A percentile compares a stretch with the other conserved stretches of the same genome.
Evolutionary conservation across 2,329 filamentous ascomycete species (phyloP).

Genomic region (Colletotrichum zoysiae): DNA sequence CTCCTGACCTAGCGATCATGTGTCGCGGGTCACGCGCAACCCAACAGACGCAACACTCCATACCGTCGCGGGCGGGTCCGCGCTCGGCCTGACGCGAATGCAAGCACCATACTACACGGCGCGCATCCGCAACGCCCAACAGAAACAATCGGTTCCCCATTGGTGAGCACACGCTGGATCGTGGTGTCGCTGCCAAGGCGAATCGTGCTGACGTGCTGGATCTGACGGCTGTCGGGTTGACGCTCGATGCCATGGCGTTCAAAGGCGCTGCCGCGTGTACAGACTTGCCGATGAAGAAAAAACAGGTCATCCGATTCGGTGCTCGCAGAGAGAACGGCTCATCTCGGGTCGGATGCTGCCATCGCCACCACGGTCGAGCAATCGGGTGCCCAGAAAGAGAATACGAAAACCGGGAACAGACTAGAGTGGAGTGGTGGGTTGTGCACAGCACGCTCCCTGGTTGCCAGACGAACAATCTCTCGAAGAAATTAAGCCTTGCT

Average conservation of each 20-base stretch:
- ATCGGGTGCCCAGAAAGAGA: neutral
- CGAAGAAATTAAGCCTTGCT: neutral
- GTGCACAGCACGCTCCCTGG: neutral
- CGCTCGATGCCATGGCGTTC: slow-evolving; percentile 22
- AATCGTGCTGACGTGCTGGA: slow-evolving; percentile 14
- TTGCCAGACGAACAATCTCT: slow-evolving; percentile 1
- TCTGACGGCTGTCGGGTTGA: slow-evolving; percentile 11
- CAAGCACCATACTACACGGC: slow-evolving; percentile 46
- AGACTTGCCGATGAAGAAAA: neutral
- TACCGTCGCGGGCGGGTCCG: slow-evolving; percentile 54
- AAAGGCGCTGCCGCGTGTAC: slow-evolving; percentile 9
- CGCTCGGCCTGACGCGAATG: slow-evolving; percentile 44
- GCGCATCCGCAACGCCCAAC: slow-evolving; percentile 56
- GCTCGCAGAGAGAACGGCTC: slow-evolving; percentile 6
- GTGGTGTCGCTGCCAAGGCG: slow-evolving; percentile 7
- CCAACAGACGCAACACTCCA: slow-evolving; percentile 50
- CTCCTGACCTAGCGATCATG: slow-evolving; percentile 53
- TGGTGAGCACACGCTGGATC: slow-evolving; percentile 45
- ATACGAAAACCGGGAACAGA: neutral
- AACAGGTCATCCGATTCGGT: neutral
- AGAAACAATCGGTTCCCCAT: slow-evolving; percentile 58
- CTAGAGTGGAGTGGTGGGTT: neutral
- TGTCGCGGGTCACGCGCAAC: slow-evolving; percentile 56
- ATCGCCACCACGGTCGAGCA: slow-evolving; percentile 15
- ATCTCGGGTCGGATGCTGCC: slow-evolving; percentile 20